These are phyloP conservation scores for Tulasnella sp. DNA, from an alignment of 768 basidiomycete genomes.

Conservation along the genomic window DNA sequence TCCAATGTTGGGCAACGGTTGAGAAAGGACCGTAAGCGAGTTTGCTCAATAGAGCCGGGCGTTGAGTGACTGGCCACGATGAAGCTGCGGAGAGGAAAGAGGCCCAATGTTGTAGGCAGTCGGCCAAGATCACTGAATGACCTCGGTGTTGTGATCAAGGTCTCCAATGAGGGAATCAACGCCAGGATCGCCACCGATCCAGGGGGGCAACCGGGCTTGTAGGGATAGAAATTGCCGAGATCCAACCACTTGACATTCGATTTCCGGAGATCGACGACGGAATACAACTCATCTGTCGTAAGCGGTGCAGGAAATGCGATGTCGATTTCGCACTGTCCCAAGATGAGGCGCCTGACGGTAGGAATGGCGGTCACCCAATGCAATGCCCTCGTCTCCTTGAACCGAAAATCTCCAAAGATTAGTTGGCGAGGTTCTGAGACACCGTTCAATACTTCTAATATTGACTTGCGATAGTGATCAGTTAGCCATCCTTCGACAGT, in stretches of 20 bases:
- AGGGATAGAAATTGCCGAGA: not conserved
- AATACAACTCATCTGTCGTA: not conserved
- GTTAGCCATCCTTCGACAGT: not conserved
- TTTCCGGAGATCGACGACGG: not conserved
- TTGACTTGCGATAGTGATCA: not conserved
- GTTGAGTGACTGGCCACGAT: not conserved
- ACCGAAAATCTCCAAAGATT: not conserved
- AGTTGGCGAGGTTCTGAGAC: not conserved
- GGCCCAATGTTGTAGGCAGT: not conserved
- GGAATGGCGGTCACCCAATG: not conserved
- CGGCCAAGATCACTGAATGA: not conserved
- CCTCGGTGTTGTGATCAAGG: not conserved
- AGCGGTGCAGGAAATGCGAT: not conserved
- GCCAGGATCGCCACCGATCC: not conserved
- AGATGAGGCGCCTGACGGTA: not conserved
- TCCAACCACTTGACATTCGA: not conserved
- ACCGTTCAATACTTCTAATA: not conserved
- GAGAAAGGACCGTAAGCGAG: not conserved
- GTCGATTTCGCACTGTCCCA: not conserved
- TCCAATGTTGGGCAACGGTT: not conserved
- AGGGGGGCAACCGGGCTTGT: not conserved
- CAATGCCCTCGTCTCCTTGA: rapidly evolving
- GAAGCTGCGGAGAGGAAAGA: not conserved
- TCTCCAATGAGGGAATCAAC: not conserved
- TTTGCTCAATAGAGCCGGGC: not conserved